Percentiles rank a stretch among this genome's conserved stretches.
phyloP scores from a whole-genome alignment of 2,329 filamentous ascomycete genomes.

The Didymellaceae sp. region DNA sequence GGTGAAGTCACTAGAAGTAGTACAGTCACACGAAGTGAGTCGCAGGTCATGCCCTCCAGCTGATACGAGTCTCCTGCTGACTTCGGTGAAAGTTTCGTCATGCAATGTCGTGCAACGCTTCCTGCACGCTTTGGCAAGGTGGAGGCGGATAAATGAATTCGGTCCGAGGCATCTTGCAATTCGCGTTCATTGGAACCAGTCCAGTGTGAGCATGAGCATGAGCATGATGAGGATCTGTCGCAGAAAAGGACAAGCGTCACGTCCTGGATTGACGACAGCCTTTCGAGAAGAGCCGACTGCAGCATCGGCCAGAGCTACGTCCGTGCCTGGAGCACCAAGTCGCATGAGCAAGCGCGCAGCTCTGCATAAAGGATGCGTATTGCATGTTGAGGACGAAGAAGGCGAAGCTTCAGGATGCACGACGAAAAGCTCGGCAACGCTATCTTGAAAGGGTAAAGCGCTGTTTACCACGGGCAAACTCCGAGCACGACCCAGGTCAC shows the following conservation, averaged over 20 bases:
- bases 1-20: not conserved
- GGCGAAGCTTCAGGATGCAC: constrained; percentile 12
- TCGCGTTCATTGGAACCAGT: not conserved
- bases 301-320: too few species aligned
- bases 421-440: constrained; percentile 5
- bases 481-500: not conserved
- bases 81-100: constrained; percentile 9
- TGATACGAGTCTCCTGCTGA: constrained; percentile 10
- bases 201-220: not conserved
- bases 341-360: constrained; percentile 1
- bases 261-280: too few species aligned
- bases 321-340: too few species aligned
- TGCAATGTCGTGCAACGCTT: constrained; percentile 16
- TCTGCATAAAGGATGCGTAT: constrained; percentile 2
- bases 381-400: constrained; percentile 10
- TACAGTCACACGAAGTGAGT: constrained; percentile 1
- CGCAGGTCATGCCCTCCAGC: constrained; percentile 10
- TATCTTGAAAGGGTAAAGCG: not conserved
- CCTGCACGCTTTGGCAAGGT: constrained; percentile 12
- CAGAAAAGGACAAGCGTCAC: too few species aligned
- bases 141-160: constrained; percentile 18
- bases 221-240: not conserved
- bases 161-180: constrained; percentile 9
- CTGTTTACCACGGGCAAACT: not conserved
- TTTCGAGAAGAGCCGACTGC: too few species aligned